Evolutionary conservation across 2,329 filamentous ascomycete species (phyloP), one percentile per base, ranked within the genome.

Genomic region (Sporothrix curviconia): DNA sequence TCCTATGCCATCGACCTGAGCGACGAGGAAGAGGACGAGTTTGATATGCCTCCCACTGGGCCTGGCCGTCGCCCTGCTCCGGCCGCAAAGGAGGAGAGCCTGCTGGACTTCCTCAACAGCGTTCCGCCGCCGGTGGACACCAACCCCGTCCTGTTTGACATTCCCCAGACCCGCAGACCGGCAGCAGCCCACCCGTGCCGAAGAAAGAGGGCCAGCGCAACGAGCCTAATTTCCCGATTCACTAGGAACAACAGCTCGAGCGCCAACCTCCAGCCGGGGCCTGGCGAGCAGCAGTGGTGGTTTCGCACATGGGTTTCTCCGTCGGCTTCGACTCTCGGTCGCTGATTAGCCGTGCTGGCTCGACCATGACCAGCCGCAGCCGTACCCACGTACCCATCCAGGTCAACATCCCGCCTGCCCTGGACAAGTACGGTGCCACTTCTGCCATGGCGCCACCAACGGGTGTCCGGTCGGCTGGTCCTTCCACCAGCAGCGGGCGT

Each of bases 1-100:
- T 66, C 94, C 0, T 97, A 97, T 64, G 90, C 91, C n/a, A 90
- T 97, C 62, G 92, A 96, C 66, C 76, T 84, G 30, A 88, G 85
- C 64, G 86, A 90, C 57, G 83, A 87, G 55, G 85, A 85, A 8
- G 76, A n/a, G n/a, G n/a, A 72, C 30, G 68, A 79, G 9, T 28
- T 55, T 4, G 71, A 79, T 11, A 67, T 53, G 22, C 62, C 39
- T 12, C n/a, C 11, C 6, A 37, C n/a, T 6, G 49, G 36, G 8
- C 65, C 70, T 37, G 65, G 65, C 3, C 76, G 76, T 61, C 73
- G 78, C 25, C 69, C 70, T 14, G 15, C n/a, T 2, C 69, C 72
- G 12, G 66, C 65, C 4, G 76, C 76, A 61, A 73, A 78, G 61
- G 83, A 87, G 66, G 86, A 91, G 70, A 87, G 83, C 61, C 69